Conservation (phyloP, 257 asterid genomes). For the Fraxinus pennsylvanica region DNA sequence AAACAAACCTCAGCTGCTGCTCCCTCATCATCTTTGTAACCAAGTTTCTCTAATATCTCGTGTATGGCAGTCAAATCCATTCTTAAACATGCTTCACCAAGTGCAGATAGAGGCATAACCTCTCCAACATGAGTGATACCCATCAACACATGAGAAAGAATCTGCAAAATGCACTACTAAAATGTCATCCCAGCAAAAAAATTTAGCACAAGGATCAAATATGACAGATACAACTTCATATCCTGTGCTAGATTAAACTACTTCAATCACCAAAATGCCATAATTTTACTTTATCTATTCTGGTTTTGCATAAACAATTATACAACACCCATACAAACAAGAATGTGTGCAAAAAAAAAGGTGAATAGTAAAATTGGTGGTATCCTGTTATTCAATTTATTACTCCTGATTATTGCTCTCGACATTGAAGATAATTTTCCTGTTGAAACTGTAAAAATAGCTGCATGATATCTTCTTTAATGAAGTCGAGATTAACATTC, state of each 20-base stretch:
- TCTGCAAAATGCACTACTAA: slow-evolving; percentile 34
- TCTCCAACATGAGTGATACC: slow-evolving; percentile 54
- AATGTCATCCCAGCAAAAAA: background rate
- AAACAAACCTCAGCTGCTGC: slow-evolving; percentile 66
- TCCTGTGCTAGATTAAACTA: background rate
- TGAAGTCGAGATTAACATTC: background rate
- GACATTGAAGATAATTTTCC: background rate
- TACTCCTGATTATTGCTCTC: background rate
- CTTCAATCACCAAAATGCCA: background rate
- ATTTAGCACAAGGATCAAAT: background rate
- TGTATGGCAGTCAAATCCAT: slow-evolving; percentile 72
- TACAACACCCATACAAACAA: background rate
- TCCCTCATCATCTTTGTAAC: slow-evolving; percentile 77
- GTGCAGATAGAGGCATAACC: slow-evolving; percentile 50
- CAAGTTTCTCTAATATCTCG: slow-evolving; percentile 62
- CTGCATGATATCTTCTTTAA: background rate
- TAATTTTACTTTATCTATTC: background rate
- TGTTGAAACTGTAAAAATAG: background rate
- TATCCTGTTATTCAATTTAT: background rate
- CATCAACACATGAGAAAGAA: slow-evolving; percentile 66
- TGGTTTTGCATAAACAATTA: background rate
- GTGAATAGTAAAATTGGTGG: background rate
- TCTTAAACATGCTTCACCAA: slow-evolving; percentile 69
- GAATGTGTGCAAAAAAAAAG: background rate
- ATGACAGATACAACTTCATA: background rate